phyloP scores from a whole-genome alignment of 345 rosid species.

The Pistacia integerrima region DNA sequence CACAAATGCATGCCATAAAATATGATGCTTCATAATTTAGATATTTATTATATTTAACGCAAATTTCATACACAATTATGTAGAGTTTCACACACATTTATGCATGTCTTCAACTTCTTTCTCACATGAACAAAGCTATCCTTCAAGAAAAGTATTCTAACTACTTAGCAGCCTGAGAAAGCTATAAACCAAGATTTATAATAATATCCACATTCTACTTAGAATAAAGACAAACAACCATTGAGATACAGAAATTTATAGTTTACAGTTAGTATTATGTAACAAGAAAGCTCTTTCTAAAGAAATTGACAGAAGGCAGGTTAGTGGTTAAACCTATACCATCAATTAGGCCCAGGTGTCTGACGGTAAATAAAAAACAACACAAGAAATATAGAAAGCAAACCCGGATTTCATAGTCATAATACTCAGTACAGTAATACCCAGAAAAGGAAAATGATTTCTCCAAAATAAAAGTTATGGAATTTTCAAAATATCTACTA shows the following conservation, averaged over 20 bases:
- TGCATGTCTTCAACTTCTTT: neutral
- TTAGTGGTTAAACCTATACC: neutral
- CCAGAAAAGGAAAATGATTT: neutral
- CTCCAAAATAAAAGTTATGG: neutral
- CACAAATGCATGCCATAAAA: neutral
- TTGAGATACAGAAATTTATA: neutral
- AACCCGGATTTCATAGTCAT: neutral
- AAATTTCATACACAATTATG: neutral
- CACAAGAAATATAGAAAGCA: too few species aligned
- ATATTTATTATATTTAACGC: neutral
- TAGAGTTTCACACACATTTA: neutral
- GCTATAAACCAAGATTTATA: neutral
- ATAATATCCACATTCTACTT: neutral
- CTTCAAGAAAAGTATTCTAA: neutral
- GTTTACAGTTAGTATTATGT: neutral
- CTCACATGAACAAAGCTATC: neutral
- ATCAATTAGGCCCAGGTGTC: neutral
- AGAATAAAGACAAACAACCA: neutral
- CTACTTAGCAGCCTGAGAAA: neutral
- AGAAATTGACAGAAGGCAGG: neutral
- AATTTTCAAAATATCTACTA: neutral
- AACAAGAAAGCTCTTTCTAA: neutral
- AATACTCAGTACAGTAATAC: too few species aligned
- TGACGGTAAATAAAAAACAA: neutral
- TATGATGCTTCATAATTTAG: neutral